Base-by-base conservation (phyloP, 2,329 filamentous ascomycete genomes). In the Helotiales sp. region DNA sequence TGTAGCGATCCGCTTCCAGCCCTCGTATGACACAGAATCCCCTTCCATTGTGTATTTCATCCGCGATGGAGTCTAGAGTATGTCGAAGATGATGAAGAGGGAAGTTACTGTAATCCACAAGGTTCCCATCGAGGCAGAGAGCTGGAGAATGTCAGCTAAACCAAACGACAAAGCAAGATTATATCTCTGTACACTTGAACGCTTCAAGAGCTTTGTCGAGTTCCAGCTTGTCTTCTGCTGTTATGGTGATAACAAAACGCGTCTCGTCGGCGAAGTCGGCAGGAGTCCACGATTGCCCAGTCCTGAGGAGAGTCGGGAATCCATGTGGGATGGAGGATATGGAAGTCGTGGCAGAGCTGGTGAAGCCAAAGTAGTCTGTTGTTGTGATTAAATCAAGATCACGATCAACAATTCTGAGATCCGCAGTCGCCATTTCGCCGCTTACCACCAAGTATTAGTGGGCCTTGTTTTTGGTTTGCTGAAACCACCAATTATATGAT, bases 21-120 rank as follows among this genome's bases (percentile, higher is more conserved):
- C 81, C 82, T 1, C 81, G 75, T 20, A 83, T 65, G 20, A 82
- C 74, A 20, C 75, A 75, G 69, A 83, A 82, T 0, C 81, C 81
- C 7, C 75, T 73, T 1, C 81, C 80, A 13, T 71, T 64, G 67
- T 82, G 78, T 2, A 83, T 66, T 20, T 79, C 76, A 2, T 69
- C 64, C 1, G 78, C 75, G 22, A 81, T 64, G 6, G 65, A 54
- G 22, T 74, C 71, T 1, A 83, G 72, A 8, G 55, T 65, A 0
- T 66, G 34, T 13, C 73, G 74, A 0, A 82, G 68, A 0, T 50
- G 77, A 6, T 80, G 80, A 0, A 82, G 73, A 5, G 78, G 78
- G 60, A 83, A 83, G 1, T 75, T 81, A 2, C 26, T n/a, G 7
- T 30, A 34, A 24, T 47, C 61, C 7, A 69, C 66, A 22, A 52